Base-by-base conservation (phyloP, 345 rosid genomes). In the Turritis glabra region DNA sequence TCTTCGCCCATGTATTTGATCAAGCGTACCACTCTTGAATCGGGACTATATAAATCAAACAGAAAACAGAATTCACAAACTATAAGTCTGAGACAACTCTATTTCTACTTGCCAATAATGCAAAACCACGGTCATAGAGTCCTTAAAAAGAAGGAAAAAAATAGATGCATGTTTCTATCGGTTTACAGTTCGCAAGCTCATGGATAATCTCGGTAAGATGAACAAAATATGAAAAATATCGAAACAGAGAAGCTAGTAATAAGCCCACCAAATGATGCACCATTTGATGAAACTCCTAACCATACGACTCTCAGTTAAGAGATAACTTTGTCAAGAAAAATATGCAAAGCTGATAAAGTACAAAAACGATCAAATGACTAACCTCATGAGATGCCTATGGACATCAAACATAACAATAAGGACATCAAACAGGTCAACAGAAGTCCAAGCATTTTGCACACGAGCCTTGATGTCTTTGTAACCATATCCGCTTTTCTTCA, bases 371-470 rank as follows among this genome's bases (percentile, higher is more conserved):
- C 2, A 46, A 56, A 72, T 29, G 47, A 79, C 84, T 74, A 38
- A 94, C 98, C 90, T 86, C 69, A 84, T 82, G 69, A 92, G 88
- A 79, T 95, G 98, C 76, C 99, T 86, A 71, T 88, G 85, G 73
- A 87, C 98, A 73, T 95, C 98, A 84, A 95, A 95, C 75, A 95
- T 84, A 50, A 95, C 94, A 61, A 95, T 83, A 44, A 95, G 88
- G 17, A 88, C 84, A 86, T 95, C 98, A 77, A 87, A 95, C 48
- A 90, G 80, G 67, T 87, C 80, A 72, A 92, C 78, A 9, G 93
- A 67, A 78, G 86, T 88, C 99, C 97, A 90, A 37, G 88, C 97
- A 72, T 84, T 88, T 75, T 95, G 88, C 38, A 92, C 91, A 2
- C 98, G 98, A 69, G 80, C 63, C 81, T 85, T 89, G 18, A 90